phyloP scores from a whole-genome alignment of 139 green algal genomes.

The Yamagishiella unicocca region DNA sequence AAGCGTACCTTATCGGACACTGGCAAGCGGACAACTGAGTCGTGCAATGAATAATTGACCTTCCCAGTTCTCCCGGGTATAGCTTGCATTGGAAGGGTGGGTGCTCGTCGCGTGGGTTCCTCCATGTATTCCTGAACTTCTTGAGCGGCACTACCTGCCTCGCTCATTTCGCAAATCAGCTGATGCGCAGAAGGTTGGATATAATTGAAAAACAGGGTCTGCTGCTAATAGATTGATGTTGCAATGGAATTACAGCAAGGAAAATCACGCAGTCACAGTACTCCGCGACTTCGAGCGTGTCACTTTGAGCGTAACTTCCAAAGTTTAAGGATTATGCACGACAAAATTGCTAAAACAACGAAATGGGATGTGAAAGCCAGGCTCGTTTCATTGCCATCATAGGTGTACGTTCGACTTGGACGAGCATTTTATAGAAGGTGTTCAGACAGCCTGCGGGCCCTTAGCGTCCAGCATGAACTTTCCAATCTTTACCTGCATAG shows the following conservation, averaged over 20 bases:
- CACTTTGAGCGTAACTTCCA: background rate
- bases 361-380: no score
- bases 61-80: slow-evolving; percentile 2
- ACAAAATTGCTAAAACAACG: no score
- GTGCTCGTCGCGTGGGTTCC: background rate
- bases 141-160: background rate
- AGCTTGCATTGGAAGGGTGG: background rate
- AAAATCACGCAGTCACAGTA: no score
- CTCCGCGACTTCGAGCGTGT: slow-evolving; percentile 8
- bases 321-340: background rate
- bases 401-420: no score
- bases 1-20: slow-evolving; percentile 22
- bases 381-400: no score
- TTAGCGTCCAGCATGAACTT: slow-evolving; percentile 42
- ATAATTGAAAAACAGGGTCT: no score
- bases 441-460: slow-evolving; percentile 8
- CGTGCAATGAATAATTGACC: slow-evolving; percentile 22
- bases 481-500: slow-evolving; percentile 35
- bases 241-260: no score
- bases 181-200: no score
- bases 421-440: no score
- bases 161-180: background rate
- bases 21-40: background rate
- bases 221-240: no score
- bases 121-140: background rate